Percentiles rank a stretch among this genome's conserved stretches.
These are phyloP conservation scores for Pleurotus citrinopileatus DNA, from an alignment of 768 basidiomycete genomes.

Conservation along the genomic window DNA sequence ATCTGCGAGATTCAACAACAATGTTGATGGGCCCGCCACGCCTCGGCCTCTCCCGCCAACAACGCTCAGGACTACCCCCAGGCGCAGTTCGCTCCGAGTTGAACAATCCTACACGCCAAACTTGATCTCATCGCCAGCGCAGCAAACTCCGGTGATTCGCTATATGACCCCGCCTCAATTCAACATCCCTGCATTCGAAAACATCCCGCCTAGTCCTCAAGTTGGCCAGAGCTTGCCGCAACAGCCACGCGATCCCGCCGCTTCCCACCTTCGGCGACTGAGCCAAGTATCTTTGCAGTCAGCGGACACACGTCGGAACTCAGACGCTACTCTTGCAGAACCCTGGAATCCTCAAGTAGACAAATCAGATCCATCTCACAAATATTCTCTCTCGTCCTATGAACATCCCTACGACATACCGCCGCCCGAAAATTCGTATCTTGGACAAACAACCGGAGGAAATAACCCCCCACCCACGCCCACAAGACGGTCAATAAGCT, in stretches of 20 bases:
- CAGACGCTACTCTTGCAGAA: slow-evolving; percentile 33
- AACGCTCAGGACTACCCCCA: background rate
- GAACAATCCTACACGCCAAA: slow-evolving; percentile 3
- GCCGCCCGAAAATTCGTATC: slow-evolving; percentile 45
- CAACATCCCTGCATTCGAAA: slow-evolving; percentile 26
- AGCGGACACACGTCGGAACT: slow-evolving; percentile 24
- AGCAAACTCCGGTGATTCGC: slow-evolving; percentile 15
- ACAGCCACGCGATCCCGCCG: slow-evolving; percentile 6
- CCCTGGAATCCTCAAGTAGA: background rate
- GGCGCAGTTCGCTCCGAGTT: background rate
- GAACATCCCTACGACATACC: slow-evolving; percentile 61
- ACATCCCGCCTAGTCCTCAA: slow-evolving; percentile 9
- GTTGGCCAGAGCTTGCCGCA: background rate
- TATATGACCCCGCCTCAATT: slow-evolving; percentile 20
- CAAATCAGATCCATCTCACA: slow-evolving; percentile 27
- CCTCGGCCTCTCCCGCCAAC: background rate
- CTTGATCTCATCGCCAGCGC: slow-evolving; percentile 8
- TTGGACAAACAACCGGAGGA: slow-evolving; percentile 17
- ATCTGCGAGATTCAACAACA: background rate
- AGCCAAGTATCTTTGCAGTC: slow-evolving; percentile 15
- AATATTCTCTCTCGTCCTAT: slow-evolving; percentile 52
- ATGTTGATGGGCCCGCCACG: slow-evolving; percentile 5
- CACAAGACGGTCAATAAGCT: slow-evolving; percentile 37
- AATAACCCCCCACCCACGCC: slow-evolving; percentile 21
- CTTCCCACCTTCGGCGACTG: slow-evolving; percentile 24